Conservation (phyloP, 345 rosid species). For the Eucalyptus cloeziana region DNA sequence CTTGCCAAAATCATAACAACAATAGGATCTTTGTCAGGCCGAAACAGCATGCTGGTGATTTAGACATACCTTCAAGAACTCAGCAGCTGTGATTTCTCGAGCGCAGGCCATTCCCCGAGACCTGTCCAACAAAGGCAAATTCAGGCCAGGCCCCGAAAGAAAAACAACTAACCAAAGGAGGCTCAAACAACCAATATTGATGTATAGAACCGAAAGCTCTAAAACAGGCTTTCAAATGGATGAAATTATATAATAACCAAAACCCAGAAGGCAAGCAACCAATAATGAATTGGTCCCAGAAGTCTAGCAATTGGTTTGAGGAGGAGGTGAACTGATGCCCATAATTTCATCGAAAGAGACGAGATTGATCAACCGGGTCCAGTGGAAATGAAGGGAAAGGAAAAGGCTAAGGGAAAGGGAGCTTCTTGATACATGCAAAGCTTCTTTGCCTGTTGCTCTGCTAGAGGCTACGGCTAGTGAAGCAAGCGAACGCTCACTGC, state of each 20-base stretch:
- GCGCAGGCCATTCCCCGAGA: conserved; percentile 12
- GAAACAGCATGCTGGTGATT: background rate
- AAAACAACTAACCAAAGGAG: background rate
- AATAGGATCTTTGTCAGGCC: background rate
- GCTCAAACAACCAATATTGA: background rate
- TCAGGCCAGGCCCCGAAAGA: background rate
- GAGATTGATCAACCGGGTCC: background rate
- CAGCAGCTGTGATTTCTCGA: conserved; percentile 16
- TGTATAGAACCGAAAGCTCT: background rate
- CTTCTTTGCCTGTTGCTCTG: background rate
- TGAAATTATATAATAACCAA: background rate
- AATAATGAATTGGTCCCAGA: background rate
- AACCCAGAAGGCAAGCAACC: background rate
- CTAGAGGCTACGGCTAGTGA: background rate
- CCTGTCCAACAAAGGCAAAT: background rate
- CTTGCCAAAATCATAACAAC: background rate
- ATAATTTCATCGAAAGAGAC: background rate
- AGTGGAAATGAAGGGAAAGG: background rate
- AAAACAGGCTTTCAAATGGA: background rate
- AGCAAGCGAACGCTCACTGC: background rate
- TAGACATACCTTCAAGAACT: conserved; percentile 18
- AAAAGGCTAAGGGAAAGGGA: background rate
- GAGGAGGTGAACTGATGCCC: background rate
- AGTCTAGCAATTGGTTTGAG: background rate
- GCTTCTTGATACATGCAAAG: background rate